Conservation (phyloP, 2,329 filamentous ascomycete genomes). For the Aspergillus fumigatus region DNA sequence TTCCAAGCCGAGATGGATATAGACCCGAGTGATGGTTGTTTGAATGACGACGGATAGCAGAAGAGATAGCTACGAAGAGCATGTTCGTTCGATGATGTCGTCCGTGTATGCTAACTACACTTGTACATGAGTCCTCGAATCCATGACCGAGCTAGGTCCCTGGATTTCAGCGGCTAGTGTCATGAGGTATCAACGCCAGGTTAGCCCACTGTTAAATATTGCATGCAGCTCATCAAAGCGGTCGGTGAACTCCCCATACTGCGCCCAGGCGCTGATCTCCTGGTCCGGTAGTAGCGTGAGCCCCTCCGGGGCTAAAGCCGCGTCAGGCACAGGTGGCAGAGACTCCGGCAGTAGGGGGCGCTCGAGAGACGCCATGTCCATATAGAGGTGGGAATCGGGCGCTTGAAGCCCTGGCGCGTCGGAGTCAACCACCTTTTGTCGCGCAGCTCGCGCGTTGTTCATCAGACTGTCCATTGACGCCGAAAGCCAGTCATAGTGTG, state of each 20-base stretch:
- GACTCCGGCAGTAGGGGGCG: background rate
- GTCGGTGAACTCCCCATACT: background rate
- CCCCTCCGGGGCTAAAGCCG: background rate
- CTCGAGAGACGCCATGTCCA: background rate
- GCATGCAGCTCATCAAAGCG: too few relatives aligned
- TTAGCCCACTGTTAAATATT: too few relatives aligned
- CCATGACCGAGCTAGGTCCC: too few relatives aligned
- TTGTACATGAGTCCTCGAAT: too few relatives aligned
- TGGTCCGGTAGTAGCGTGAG: background rate
- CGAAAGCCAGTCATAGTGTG: background rate
- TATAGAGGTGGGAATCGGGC: background rate
- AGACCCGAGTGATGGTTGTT: background rate
- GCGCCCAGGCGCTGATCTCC: background rate
- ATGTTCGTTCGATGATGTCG: too few relatives aligned
- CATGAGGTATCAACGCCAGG: too few relatives aligned
- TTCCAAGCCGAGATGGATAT: constrained; percentile 5
- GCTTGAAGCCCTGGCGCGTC: background rate
- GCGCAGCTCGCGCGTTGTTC: background rate
- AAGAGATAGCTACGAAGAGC: too few relatives aligned
- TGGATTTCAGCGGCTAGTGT: too few relatives aligned
- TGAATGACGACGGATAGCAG: too few relatives aligned
- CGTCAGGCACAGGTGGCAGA: background rate
- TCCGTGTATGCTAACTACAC: too few relatives aligned
- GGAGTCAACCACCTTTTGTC: background rate
- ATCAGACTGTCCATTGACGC: background rate